Percentiles rank a stretch among this genome's conserved stretches.
These are phyloP conservation scores for Oryza punctata DNA, from an alignment of 176 grass and related monocot genomes.

Conservation along the genomic window DNA sequence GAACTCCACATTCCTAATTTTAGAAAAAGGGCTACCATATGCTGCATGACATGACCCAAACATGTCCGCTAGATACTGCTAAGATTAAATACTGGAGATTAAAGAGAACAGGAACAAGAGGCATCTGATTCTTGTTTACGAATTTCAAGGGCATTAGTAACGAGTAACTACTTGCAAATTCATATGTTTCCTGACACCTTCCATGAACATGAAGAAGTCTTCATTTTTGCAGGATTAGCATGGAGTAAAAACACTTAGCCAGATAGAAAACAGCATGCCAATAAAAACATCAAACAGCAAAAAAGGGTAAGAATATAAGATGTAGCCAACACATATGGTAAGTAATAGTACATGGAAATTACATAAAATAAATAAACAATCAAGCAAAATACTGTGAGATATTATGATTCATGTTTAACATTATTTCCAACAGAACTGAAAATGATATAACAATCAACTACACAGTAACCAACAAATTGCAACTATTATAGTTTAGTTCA, in stretches of 20 bases:
- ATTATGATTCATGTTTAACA: not conserved
- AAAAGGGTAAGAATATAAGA: not conserved
- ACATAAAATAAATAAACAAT: not conserved
- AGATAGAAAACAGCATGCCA: not conserved
- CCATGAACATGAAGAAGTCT: slow-evolving; percentile 10
- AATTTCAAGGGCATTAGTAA: not conserved
- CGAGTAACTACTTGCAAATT: not conserved
- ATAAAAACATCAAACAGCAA: slow-evolving; percentile 10
- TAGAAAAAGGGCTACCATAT: not conserved
- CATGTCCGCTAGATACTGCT: not conserved
- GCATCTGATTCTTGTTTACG: not conserved
- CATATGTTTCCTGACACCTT: slow-evolving; percentile 2
- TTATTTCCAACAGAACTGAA: not conserved
- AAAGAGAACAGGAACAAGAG: not conserved
- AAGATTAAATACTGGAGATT: not conserved
- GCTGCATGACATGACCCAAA: not conserved
- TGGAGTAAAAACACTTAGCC: not conserved
- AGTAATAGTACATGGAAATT: not conserved
- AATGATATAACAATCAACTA: not conserved
- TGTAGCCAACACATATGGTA: not conserved
- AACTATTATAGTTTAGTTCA: not conserved
- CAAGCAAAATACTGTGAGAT: slow-evolving; percentile 6
- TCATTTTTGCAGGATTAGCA: not conserved
- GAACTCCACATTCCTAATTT: not conserved
- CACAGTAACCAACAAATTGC: slow-evolving; percentile 11